Conservation (phyloP, 169 alveolate genomes). For the Cryptosporidium ryanae region DNA sequence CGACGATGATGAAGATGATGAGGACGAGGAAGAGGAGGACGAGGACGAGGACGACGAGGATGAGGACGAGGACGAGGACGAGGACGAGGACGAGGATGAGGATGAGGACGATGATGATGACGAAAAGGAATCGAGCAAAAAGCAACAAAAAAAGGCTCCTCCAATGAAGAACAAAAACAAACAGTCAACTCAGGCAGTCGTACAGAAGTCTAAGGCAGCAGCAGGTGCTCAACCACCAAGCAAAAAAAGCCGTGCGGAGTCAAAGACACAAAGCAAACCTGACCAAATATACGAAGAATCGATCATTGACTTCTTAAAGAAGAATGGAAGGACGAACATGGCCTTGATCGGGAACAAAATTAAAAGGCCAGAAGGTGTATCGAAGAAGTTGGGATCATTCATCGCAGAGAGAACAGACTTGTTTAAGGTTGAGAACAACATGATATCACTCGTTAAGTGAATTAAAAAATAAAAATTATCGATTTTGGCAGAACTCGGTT, state of each 20-base stretch:
- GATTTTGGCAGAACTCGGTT: background rate
- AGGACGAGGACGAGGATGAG: conserved; percentile 82
- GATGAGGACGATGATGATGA: conserved; percentile 78
- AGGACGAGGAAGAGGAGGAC: conserved; percentile 84
- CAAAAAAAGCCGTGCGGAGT: conserved; percentile 37
- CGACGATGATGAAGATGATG: conserved; percentile 83
- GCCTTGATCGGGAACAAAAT: conserved; percentile 84
- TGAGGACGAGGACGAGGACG: conserved; percentile 80
- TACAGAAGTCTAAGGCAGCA: conserved; percentile 22
- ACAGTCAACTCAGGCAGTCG: conserved; percentile 6
- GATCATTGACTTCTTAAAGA: conserved; percentile 82
- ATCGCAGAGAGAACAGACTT: conserved; percentile 79
- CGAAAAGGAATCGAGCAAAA: conserved; percentile 76
- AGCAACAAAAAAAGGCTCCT: conserved; percentile 71
- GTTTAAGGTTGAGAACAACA: conserved; percentile 80
- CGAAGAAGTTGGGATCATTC: conserved; percentile 83
- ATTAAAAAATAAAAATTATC: background rate
- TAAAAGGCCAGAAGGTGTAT: conserved; percentile 84
- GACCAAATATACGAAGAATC: conserved; percentile 79
- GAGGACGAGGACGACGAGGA: conserved; percentile 82
- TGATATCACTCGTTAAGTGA: conserved; percentile 74
- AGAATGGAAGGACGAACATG: conserved; percentile 84
- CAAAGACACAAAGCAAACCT: conserved; percentile 63
- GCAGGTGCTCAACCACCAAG: conserved; percentile 34
- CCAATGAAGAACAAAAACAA: conserved; percentile 67